A percentile compares a stretch with the other conserved stretches of the same genome.
Conservation (phyloP, 345 rosid genomes). For the Anacardium occidentale region DNA sequence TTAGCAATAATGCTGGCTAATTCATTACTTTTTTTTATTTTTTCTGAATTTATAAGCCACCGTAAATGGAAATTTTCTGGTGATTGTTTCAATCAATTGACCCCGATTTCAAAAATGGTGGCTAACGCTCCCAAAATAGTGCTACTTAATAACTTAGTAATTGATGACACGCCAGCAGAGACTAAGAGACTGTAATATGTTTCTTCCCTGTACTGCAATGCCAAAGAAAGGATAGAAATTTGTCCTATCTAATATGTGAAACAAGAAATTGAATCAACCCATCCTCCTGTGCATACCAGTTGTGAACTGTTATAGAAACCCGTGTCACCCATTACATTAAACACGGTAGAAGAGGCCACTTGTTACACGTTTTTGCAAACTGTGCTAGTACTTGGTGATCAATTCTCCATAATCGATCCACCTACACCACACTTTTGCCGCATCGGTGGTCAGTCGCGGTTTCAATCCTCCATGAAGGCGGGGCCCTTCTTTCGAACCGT, state of each 20-base stretch:
- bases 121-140: background rate
- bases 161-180: background rate
- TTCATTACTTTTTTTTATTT: no score
- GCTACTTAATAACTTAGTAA: no score
- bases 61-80: background rate
- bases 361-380: background rate
- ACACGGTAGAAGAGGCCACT: background rate
- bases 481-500: background rate
- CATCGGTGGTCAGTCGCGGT: background rate
- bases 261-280: background rate
- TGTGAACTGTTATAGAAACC: background rate
- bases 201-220: background rate
- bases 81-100: background rate
- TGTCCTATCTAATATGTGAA: background rate
- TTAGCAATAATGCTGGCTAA: no score
- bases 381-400: background rate
- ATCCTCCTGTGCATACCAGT: background rate
- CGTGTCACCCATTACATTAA: background rate
- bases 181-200: background rate
- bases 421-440: background rate
- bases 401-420: background rate
- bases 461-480: background rate
- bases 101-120: constrained; percentile 1
- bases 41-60: background rate
- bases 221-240: background rate